These are phyloP conservation scores for Umbelopsis ramanniana DNA, from an alignment of 192 early-diverging fungal genomes.

Conservation along the genomic window DNA sequence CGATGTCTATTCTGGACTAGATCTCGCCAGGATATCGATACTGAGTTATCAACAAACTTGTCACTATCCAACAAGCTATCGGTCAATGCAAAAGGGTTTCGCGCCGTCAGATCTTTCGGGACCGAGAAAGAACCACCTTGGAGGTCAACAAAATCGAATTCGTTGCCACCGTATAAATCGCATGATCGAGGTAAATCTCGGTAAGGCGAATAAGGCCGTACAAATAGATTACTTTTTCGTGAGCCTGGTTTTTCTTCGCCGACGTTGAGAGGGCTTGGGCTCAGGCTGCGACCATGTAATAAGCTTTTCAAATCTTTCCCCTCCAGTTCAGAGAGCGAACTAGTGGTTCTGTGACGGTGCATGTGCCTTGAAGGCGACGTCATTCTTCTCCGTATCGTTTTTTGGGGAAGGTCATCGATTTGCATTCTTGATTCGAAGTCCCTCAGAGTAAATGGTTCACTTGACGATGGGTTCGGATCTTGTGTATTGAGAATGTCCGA, in stretches of 20 bases:
- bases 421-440: constrained; percentile 7
- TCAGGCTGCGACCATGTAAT: constrained; percentile 11
- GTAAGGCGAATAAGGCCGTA: constrained; percentile 5
- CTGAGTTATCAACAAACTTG: constrained; percentile 8
- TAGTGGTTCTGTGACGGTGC: background rate
- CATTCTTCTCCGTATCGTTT: constrained; percentile 11
- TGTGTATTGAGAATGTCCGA: background rate
- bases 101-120: background rate
- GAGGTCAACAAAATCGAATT: constrained; percentile 9
- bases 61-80: constrained; percentile 15
- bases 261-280: background rate
- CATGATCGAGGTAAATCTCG: background rate
- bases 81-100: constrained; percentile 9
- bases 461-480: background rate
- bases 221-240: background rate
- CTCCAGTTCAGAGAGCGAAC: background rate
- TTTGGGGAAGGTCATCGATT: background rate
- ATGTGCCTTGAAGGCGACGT: constrained; percentile 3
- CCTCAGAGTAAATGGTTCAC: background rate
- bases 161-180: constrained; percentile 3
- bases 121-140: background rate
- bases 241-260: background rate
- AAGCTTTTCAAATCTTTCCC: constrained; percentile 5
- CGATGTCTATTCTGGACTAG: constrained; percentile 17
- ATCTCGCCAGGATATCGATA: constrained; percentile 11